phyloP scores from a whole-genome alignment of 306 rosid species.

The Inga leiocalycina region DNA sequence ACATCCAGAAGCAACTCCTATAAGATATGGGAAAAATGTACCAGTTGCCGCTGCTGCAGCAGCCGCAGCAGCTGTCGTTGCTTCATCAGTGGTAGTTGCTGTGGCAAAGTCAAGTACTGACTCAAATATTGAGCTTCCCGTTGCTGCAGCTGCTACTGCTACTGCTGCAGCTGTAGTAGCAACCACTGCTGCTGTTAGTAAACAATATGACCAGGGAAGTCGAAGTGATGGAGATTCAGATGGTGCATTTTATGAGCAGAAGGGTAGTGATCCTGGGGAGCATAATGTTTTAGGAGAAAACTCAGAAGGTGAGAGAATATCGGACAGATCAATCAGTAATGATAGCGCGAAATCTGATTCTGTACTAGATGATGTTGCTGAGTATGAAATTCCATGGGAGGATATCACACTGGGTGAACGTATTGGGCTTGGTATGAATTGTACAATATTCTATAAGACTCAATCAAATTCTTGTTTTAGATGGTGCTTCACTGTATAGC shows the following conservation, averaged over 20 bases:
- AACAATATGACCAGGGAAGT: slow-evolving; percentile 77
- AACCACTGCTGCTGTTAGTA: slow-evolving; percentile 90
- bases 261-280: slow-evolving; percentile 65
- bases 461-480: slow-evolving; percentile 29
- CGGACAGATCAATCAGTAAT: slow-evolving; percentile 76
- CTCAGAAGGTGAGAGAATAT: slow-evolving; percentile 74
- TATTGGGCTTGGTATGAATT: slow-evolving; percentile 90
- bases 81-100: slow-evolving; percentile 93
- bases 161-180: slow-evolving; percentile 99
- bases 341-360: slow-evolving; percentile 83
- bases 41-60: slow-evolving; percentile 99
- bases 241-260: slow-evolving; percentile 51
- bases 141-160: slow-evolving; percentile 97
- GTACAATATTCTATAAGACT: slow-evolving; percentile 37
- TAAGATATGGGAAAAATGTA: slow-evolving; percentile 70
- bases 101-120: slow-evolving; percentile 74
- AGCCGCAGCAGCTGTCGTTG: slow-evolving; percentile 97
- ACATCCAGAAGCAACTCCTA: slow-evolving; percentile 55
- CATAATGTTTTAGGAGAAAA: slow-evolving; percentile 52
- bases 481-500: slow-evolving; percentile 18
- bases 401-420: slow-evolving; percentile 93
- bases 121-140: slow-evolving; percentile 78
- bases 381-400: slow-evolving; percentile 92
- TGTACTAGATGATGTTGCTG: slow-evolving; percentile 88
- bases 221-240: slow-evolving; percentile 72